Percentiles rank a stretch among this genome's conserved stretches.
Evolutionary conservation across 805 yeast genomes (phyloP).

Genomic region (Metschnikowia shivogae): DNA sequence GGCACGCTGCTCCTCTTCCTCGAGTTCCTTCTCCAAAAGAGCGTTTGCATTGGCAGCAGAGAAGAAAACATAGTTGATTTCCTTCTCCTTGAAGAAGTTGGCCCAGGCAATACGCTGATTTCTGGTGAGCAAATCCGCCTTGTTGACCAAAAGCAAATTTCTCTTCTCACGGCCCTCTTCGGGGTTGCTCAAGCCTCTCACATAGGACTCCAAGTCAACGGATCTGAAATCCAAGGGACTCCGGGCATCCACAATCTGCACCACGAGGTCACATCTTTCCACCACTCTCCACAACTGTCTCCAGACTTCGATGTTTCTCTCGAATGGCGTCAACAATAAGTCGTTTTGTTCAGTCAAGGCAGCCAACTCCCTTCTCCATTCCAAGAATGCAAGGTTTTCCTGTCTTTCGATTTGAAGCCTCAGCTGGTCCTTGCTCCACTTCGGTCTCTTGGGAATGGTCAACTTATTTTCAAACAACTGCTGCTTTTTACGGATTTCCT

Average conservation of each 20-base stretch:
- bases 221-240: constrained; percentile 90
- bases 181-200: constrained; percentile 63
- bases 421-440: constrained; percentile 72
- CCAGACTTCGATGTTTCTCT: constrained; percentile 97
- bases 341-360: constrained; percentile 78
- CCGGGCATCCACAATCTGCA: constrained; percentile 97
- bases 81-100: constrained; percentile 60
- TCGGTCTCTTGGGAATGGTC: constrained; percentile 90
- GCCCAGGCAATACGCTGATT: constrained; percentile 87
- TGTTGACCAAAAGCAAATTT: constrained; percentile 82
- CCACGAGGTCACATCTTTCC: constrained; percentile 89
- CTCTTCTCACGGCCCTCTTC: constrained; percentile 48
- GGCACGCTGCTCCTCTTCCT: constrained; percentile 33
- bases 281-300: constrained; percentile 97
- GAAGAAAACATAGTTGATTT: constrained; percentile 85
- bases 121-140: constrained; percentile 81
- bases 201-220: constrained; percentile 80
- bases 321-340: constrained; percentile 89
- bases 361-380: constrained; percentile 93
- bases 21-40: constrained; percentile 59
- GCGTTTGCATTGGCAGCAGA: constrained; percentile 86
- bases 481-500: constrained; percentile 56
- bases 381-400: constrained; percentile 86
- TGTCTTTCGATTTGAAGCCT: constrained; percentile 74
- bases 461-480: constrained; percentile 64